A percentile compares a stretch with the other conserved stretches of the same genome.
Evolutionary conservation across 345 rosid genomes (phyloP).

Genomic region (Ceriops zippeliana): DNA sequence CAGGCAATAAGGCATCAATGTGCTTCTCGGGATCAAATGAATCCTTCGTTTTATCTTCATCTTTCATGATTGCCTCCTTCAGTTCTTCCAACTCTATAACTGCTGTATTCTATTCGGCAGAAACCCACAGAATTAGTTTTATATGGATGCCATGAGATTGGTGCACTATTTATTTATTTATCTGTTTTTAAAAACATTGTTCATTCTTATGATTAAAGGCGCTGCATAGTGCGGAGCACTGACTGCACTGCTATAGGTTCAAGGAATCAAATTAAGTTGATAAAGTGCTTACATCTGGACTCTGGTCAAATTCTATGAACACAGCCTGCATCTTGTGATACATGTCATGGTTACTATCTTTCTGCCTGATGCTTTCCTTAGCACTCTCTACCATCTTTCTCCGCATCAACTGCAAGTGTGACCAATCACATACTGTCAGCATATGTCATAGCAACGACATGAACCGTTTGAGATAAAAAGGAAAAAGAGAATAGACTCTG

Average conservation of each 20-base stretch:
- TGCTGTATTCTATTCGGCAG: constrained; percentile 36
- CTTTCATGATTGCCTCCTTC: constrained; percentile 63
- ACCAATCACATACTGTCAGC: neutral
- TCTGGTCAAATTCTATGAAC: constrained; percentile 58
- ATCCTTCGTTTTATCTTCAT: constrained; percentile 22
- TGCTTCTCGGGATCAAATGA: constrained; percentile 76
- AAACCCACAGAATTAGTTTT: neutral
- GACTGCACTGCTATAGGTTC: too few species aligned
- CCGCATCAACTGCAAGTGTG: constrained; percentile 43
- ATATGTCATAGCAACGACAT: neutral
- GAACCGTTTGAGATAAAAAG: neutral
- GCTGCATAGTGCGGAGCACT: too few species aligned
- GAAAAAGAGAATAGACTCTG: neutral
- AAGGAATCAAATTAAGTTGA: too few species aligned
- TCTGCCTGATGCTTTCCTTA: constrained; percentile 59
- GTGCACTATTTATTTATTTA: neutral
- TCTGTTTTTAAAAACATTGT: too few species aligned
- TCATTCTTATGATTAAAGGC: too few species aligned
- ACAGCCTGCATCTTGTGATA: constrained; percentile 68
- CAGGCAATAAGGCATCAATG: constrained; percentile 75
- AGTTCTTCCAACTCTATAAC: constrained; percentile 60
- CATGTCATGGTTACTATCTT: constrained; percentile 56
- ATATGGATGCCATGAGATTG: neutral
- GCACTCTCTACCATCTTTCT: constrained; percentile 73
- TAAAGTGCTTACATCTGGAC: constrained; percentile 45